Evolutionary conservation across 257 asterid species (phyloP), one percentile per base, ranked within the genome.

Genomic region (Rehmannia glutinosa): DNA sequence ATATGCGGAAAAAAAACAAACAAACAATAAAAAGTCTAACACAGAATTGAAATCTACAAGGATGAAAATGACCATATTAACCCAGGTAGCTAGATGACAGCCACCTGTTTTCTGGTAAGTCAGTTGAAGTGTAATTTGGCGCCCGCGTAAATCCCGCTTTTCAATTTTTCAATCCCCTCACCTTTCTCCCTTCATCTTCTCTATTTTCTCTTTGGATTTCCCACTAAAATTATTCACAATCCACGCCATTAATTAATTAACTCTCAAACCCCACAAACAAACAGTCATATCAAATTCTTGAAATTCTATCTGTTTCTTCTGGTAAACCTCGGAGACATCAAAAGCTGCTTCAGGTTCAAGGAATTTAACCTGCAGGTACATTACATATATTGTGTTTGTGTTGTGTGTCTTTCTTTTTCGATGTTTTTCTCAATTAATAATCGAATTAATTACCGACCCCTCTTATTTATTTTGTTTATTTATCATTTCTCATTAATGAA

Each of bases 21-120:
- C 3, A 1, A 15, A n/a, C n/a, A n/a, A n/a, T n/a, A n/a, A n/a
- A n/a, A n/a, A n/a, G n/a, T n/a, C n/a, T 30, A 19, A 19, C 6
- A 8, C n/a, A 12, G 16, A 21, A n/a, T n/a, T n/a, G 16, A 49
- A 50, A 64, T 47, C 10, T 49, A 17, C 16, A 21, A 20, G 16
- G 28, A 39, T 0, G 9, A 17, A 66, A 23, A 52, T 52, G 36
- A 55, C 47, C 8, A 59, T 4, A 69, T 23, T 69, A 61, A 4
- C 45, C 43, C 16, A 6, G 49, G 28, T 52, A n/a, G n/a, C n/a
- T n/a, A n/a, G n/a, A n/a, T 10, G 19, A 62, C 41, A 71, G 47
- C 65, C 70, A 52, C 65, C 63, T 47, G 49, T 66, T 73, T 73
- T 64, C 69, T 38, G 76, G 69, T 42, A 75, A 64, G 47, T 58